Percentiles rank a stretch among this genome's conserved stretches.
Evolutionary conservation across 805 yeast genomes (phyloP).

Genomic region (Citeromyces nyonsensis): DNA sequence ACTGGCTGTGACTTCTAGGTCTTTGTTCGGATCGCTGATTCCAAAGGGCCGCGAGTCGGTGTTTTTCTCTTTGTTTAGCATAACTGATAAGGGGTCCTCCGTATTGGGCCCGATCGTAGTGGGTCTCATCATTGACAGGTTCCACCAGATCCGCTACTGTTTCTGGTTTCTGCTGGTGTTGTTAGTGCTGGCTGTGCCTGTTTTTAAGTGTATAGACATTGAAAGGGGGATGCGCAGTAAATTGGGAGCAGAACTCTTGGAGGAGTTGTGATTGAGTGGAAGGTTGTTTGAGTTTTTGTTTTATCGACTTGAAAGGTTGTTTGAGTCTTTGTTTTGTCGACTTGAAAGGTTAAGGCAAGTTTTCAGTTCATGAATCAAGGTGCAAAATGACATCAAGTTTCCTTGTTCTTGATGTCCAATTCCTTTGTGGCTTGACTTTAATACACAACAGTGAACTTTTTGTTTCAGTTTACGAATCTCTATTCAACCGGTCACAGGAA

Average conservation of each 20-base stretch:
- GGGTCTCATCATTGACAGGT: constrained; percentile 57
- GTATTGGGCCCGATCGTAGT: constrained; percentile 59
- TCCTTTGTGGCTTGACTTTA: no score
- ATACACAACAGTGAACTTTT: no score
- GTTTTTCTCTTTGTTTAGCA: constrained; percentile 60
- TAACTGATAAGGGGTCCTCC: constrained; percentile 72
- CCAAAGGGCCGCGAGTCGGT: constrained; percentile 66
- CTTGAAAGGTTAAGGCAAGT: no score
- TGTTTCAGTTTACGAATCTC: no score
- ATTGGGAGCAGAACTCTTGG: constrained; percentile 1
- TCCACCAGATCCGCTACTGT: constrained; percentile 61
- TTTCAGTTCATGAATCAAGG: no score
- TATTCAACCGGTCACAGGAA: no score
- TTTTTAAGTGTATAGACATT: constrained; percentile 37
- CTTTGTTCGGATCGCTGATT: constrained; percentile 50
- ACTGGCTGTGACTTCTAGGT: constrained; percentile 50
- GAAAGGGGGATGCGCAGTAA: constrained; percentile 32
- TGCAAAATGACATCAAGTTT: no score
- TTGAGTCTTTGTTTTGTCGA: no score
- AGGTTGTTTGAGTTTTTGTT: no score
- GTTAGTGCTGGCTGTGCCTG: constrained; percentile 37
- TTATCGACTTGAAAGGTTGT: no score
- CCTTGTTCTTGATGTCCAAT: no score
- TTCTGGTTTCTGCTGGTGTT: constrained; percentile 47
- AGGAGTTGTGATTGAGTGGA: constrained; percentile 36